phyloP scores from a whole-genome alignment of 108 stramenopile genomes.

The Epipyxis sp. region DNA sequence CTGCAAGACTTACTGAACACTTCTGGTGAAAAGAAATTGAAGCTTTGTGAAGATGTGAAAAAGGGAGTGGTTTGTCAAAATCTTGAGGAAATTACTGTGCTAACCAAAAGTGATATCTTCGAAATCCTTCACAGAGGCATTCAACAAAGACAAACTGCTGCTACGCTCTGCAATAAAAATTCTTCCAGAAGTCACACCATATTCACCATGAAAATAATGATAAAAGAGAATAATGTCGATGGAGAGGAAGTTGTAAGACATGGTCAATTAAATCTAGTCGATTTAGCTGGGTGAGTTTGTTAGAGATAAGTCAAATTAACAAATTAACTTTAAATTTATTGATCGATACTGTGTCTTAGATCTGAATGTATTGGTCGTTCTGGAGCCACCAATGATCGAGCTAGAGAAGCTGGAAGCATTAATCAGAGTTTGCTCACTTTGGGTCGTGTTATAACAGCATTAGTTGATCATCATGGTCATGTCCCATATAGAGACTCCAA shows the following conservation, averaged over 20 bases:
- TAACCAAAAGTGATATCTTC: conserved; percentile 49
- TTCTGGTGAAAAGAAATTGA: not conserved
- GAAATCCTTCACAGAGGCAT: conserved; percentile 50
- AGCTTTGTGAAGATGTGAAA: conserved; percentile 28
- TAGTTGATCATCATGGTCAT: conserved; percentile 61
- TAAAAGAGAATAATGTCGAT: conserved; percentile 57
- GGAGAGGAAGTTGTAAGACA: conserved; percentile 58
- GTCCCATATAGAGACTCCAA: conserved; percentile 68
- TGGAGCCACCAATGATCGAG: conserved; percentile 52
- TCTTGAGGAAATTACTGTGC: conserved; percentile 56
- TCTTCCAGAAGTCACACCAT: conserved; percentile 58
- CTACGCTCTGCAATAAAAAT: conserved; percentile 57
- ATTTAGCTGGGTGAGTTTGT: conserved; percentile 69
- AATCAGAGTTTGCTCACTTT: conserved; percentile 62
- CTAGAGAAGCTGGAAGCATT: conserved; percentile 45
- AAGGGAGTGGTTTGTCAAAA: conserved; percentile 53
- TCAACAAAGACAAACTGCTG: conserved; percentile 57
- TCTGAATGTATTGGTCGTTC: conserved; percentile 64
- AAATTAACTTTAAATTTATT: too few relatives aligned
- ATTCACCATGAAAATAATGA: conserved; percentile 63
- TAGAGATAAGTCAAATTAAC: too few relatives aligned
- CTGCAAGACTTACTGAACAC: conserved; percentile 9
- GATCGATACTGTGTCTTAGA: too few relatives aligned
- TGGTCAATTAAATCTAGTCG: conserved; percentile 66
- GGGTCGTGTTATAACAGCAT: conserved; percentile 67